Evolutionary conservation across 78 protist species (phyloP), one percentile per base, ranked within the genome.

Genomic region (Dictyostelium citrinum): DNA sequence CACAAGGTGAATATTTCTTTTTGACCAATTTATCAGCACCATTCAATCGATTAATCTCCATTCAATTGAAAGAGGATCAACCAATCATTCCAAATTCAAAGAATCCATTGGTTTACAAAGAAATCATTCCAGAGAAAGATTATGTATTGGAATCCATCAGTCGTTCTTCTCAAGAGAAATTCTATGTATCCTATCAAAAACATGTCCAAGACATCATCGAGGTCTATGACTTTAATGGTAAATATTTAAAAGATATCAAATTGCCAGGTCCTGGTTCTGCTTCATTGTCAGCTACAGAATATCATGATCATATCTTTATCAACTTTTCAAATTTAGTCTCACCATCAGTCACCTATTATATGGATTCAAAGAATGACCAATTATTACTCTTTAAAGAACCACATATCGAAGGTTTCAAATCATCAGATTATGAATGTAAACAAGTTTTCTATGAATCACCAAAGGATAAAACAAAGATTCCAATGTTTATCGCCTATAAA

Each of bases 391-490:
- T 74, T 35, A 75, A 46, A 27, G 88, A 84, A 84, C 70, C 68
- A 22, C 67, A 77, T 16, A 81, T 82, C 31, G 10, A 61, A 31
- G 80, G 84, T 16, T 90, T 95, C 27, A 72, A 61, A 61, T 24
- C 96, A 35, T 7, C 27, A 10, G 71, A 82, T 24, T 96, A 95
- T 68, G 75, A 41, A 27, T 84, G 86, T 71, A 83, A 81, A 79
- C 99, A 98, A 83, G 86, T 83, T n/a, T 98, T 96, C 31, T 98
- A 43, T 71, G 29, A 80, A 35, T 90, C 97, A 29, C 77, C 77
- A 70, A 90, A 84, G 49, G 99, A 98, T 78, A 98, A 99, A 29
- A 97, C 99, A 35, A 20, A 46, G 33, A 46, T 98, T 10, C 99
- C 99, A 67, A 98, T 98, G 99, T 98, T 98, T 82, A 45, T 98